Conservation (phyloP, 305 asterid species). For the Nicotiana rustica region DNA sequence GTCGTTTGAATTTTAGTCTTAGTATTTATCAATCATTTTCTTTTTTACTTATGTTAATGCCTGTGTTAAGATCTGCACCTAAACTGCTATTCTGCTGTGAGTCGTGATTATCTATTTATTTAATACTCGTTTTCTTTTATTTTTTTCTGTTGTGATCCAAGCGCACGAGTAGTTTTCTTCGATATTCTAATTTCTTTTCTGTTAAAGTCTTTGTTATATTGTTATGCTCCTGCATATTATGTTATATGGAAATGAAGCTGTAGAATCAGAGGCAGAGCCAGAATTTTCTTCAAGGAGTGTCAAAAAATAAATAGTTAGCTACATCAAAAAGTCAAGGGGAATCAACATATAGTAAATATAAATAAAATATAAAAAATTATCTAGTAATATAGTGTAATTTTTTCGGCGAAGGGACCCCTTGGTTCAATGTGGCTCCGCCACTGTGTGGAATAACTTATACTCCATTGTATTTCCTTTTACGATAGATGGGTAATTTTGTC, state of each 20-base stretch:
- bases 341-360: too few species aligned
- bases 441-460: background rate
- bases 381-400: too few species aligned
- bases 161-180: background rate
- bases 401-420: too few species aligned
- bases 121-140: background rate
- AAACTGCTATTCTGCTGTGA: background rate
- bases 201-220: background rate
- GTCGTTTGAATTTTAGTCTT: background rate
- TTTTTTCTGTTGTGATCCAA: background rate
- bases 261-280: background rate
- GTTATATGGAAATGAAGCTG: background rate
- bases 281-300: too few species aligned
- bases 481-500: too few species aligned
- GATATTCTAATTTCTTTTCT: background rate
- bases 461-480: too few species aligned
- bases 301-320: too few species aligned
- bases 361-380: too few species aligned
- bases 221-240: background rate
- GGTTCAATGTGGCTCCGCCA: too few species aligned
- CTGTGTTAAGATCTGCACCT: conserved; percentile 29
- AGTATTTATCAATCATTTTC: background rate
- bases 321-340: too few species aligned
- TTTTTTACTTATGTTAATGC: background rate
- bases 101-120: background rate